Base-by-base conservation (phyloP, 202 grass and related monocot genomes). In the Dendrocalamus latiflorus region DNA sequence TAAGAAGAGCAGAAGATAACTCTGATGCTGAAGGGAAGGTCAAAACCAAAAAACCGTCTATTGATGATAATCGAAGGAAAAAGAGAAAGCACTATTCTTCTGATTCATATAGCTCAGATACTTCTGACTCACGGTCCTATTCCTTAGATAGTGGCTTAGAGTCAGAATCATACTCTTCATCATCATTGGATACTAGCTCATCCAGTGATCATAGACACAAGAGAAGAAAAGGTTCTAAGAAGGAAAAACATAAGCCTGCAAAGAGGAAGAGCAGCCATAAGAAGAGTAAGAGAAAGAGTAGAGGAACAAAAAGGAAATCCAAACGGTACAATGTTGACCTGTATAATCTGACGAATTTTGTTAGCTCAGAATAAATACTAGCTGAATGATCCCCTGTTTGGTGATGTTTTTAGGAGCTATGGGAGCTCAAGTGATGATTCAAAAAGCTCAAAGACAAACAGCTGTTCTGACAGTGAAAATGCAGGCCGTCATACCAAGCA, bases 71-170 rank as follows among this genome's bases (percentile, higher is more conserved):
- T 70, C 84, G 62, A 71, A 86, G 60, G 72, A 92, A 86, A 85
- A 94, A 89, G 85, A 92, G 90, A 84, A 92, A 79, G 30, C 84
- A 92, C 53, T 88, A 84, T 73, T 91, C 89, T 55, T 92, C 93
- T 30, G 93, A 92, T 81, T 94, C 93, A 56, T 90, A 78, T 79
- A 94, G 87, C 68, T 94, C 93, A 66, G 84, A 94, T 60, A 80
- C 79, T 90, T 94, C 92, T 77, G 89, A 81, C 81, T 91, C 87
- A 18, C 39, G 41, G 48, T 94, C 89, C 22, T 88, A 91, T 86
- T 89, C 89, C 12, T 94, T 82, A 81, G 82, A 92, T 61, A 88
- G 82, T 86, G 74, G 48, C 28, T 92, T 85, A 16, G 87, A 84
- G 21, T 94, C 89, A 83, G 85, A 94, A 59, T 94, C 92, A 54